phyloP scores from a whole-genome alignment of 2,329 filamentous ascomycete species.

The Mycogone perniciosa region DNA sequence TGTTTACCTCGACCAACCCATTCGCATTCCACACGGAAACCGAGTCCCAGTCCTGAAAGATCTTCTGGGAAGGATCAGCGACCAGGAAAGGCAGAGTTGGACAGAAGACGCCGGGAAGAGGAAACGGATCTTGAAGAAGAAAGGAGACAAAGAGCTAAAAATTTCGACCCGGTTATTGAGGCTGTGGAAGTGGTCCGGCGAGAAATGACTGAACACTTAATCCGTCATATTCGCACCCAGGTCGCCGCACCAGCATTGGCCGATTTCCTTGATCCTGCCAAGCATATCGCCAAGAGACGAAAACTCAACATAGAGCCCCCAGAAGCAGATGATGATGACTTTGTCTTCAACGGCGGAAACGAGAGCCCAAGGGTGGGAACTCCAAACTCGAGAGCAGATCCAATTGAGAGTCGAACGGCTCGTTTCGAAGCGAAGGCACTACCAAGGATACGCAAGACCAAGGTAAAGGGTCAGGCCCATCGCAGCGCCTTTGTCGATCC shows the following conservation, averaged over 20 bases:
- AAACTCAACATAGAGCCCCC: constrained; percentile 71
- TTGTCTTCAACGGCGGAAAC: constrained; percentile 49
- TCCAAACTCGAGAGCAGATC: constrained; percentile 56
- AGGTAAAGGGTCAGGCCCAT: constrained; percentile 47
- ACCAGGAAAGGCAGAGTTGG: constrained; percentile 58
- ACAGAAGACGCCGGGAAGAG: constrained; percentile 62
- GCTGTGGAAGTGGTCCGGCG: constrained; percentile 71
- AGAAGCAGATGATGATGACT: constrained; percentile 49
- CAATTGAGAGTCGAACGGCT: constrained; percentile 53
- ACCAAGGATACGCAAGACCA: constrained; percentile 68
- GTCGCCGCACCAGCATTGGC: constrained; percentile 76
- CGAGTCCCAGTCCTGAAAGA: constrained; percentile 31
- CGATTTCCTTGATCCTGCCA: constrained; percentile 73
- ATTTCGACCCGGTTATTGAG: constrained; percentile 84
- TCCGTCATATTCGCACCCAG: constrained; percentile 82
- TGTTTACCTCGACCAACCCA: constrained; percentile 31
- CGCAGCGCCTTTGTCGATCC: constrained; percentile 62
- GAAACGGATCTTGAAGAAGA: constrained; percentile 83
- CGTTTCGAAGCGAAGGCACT: constrained; percentile 54
- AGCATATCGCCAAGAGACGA: constrained; percentile 72
- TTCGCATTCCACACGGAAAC: constrained; percentile 22
- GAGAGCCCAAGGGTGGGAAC: constrained; percentile 59
- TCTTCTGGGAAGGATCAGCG: constrained; percentile 19
- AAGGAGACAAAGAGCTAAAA: constrained; percentile 77
- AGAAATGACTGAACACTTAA: constrained; percentile 79